These are phyloP conservation scores for Macaranga tanarius DNA, from an alignment of 441 rosid genomes.

Conservation along the genomic window DNA sequence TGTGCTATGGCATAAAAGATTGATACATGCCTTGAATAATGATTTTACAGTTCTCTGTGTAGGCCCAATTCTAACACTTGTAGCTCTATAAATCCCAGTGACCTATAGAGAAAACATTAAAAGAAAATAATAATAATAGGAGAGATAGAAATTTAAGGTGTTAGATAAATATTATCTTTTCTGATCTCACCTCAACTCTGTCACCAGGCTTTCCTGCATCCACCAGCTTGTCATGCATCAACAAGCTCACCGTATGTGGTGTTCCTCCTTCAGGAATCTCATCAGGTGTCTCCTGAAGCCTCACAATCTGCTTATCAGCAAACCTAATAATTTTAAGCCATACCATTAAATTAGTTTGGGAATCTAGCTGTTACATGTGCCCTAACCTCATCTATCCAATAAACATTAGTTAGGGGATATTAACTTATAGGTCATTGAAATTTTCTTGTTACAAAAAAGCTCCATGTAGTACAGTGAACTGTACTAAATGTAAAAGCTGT, in stretches of 20 bases:
- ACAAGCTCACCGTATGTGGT: slow-evolving; percentile 94
- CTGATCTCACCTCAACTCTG: slow-evolving; percentile 74
- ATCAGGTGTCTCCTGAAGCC: slow-evolving; percentile 98
- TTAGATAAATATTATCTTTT: background rate
- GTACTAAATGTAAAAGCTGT: no score
- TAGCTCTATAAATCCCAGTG: slow-evolving; percentile 95
- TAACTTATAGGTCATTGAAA: no score
- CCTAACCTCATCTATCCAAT: background rate
- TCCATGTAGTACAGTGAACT: no score
- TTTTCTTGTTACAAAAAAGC: no score
- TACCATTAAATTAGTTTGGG: background rate
- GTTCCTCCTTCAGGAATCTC: slow-evolving; percentile 98
- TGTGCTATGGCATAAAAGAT: background rate
- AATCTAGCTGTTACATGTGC: background rate
- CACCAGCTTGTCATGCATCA: slow-evolving; percentile 94
- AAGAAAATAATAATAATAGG: slow-evolving; percentile 12
- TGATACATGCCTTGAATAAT: slow-evolving; percentile 67
- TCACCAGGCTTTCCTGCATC: slow-evolving; percentile 96
- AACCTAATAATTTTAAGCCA: slow-evolving; percentile 49
- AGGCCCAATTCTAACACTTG: slow-evolving; percentile 82
- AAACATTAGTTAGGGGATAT: background rate
- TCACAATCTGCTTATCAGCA: slow-evolving; percentile 96
- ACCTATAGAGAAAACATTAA: slow-evolving; percentile 45
- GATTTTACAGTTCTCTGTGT: slow-evolving; percentile 93
- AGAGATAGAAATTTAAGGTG: background rate